A percentile compares a stretch with the other conserved stretches of the same genome.
Conservation (phyloP, 805 yeast species). For the Candida wancherniae region DNA sequence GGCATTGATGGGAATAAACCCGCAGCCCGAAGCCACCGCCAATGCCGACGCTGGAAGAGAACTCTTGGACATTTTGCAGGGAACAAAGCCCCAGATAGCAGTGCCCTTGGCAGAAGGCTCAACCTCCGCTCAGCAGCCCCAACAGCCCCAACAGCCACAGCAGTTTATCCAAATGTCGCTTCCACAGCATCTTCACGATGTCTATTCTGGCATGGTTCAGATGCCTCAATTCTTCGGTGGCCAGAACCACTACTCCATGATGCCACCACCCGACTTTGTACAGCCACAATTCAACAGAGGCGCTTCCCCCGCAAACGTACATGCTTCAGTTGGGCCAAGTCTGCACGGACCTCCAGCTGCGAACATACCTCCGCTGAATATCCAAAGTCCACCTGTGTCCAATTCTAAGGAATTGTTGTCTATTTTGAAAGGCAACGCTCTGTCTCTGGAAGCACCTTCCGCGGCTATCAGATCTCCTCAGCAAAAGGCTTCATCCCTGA, state of each 20-base stretch:
- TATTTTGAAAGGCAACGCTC: slow-evolving; percentile 27
- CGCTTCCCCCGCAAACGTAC: too few species aligned
- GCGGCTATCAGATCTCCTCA: not conserved
- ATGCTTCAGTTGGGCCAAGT: too few species aligned
- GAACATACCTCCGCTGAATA: too few species aligned
- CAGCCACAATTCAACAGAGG: slow-evolving; percentile 8
- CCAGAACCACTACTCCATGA: slow-evolving; percentile 9
- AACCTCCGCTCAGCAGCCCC: slow-evolving; percentile 6
- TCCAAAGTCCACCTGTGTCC: slow-evolving; percentile 17
- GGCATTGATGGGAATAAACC: slow-evolving; percentile 53
- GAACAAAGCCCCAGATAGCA: slow-evolving; percentile 18
- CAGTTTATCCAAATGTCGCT: slow-evolving; percentile 24
- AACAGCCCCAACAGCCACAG: slow-evolving; percentile 6
- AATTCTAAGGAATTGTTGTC: slow-evolving; percentile 42
- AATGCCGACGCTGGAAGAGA: slow-evolving; percentile 72
- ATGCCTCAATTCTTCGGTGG: slow-evolving; percentile 15
- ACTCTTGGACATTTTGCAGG: slow-evolving; percentile 54
- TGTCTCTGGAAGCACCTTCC: too few species aligned
- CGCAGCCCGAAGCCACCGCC: slow-evolving; percentile 20
- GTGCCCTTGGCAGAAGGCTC: not conserved
- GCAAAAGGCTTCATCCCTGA: too few species aligned
- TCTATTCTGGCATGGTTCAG: slow-evolving; percentile 14
- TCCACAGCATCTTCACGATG: slow-evolving; percentile 30
- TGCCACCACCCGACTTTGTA: slow-evolving; percentile 13
- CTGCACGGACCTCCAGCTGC: too few species aligned